These are phyloP conservation scores for Leccinum cinnamomeum DNA, from an alignment of 1,284 basidiomycete species.

Conservation along the genomic window DNA sequence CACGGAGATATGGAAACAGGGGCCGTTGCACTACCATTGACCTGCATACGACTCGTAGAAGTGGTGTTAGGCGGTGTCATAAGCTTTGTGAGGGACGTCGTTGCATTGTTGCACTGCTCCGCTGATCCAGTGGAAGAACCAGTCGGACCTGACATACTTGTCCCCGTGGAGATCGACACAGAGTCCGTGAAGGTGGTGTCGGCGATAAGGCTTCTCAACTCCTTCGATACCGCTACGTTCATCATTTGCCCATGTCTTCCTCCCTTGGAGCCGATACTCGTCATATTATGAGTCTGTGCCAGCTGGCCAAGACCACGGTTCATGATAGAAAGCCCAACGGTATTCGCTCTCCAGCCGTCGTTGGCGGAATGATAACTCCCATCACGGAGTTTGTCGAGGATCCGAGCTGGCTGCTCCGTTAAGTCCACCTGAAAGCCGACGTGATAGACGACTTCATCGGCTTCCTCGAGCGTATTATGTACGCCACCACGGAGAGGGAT, in stretches of 20 bases:
- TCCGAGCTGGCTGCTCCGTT: constrained; percentile 81
- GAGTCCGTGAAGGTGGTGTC: constrained; percentile 41
- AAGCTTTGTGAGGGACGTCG: constrained; percentile 24
- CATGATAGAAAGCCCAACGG: background rate
- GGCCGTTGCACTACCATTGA: constrained; percentile 6
- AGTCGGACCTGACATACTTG: constrained; percentile 33
- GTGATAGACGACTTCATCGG: constrained; percentile 72
- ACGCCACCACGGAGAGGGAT: constrained; percentile 77
- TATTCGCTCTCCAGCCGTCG: constrained; percentile 34
- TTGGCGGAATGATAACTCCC: constrained; percentile 68
- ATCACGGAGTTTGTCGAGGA: constrained; percentile 73
- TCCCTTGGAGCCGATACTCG: constrained; percentile 25
- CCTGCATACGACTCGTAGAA: constrained; percentile 16
- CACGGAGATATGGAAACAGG: constrained; percentile 29
- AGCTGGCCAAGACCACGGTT: constrained; percentile 13
- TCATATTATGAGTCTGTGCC: constrained; percentile 19
- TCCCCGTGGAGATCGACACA: constrained; percentile 35
- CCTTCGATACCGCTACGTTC: constrained; percentile 40
- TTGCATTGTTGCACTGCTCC: constrained; percentile 17
- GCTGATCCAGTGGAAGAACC: constrained; percentile 11
- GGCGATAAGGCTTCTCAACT: constrained; percentile 42
- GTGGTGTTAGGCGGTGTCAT: constrained; percentile 13
- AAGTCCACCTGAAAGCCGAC: constrained; percentile 95
- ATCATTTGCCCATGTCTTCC: constrained; percentile 39
- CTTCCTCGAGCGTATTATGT: constrained; percentile 45